A percentile compares a stretch with the other conserved stretches of the same genome.
Evolutionary conservation across 495 filamentous ascomycete species (phyloP).

Genomic region (Tirmania nivea): DNA sequence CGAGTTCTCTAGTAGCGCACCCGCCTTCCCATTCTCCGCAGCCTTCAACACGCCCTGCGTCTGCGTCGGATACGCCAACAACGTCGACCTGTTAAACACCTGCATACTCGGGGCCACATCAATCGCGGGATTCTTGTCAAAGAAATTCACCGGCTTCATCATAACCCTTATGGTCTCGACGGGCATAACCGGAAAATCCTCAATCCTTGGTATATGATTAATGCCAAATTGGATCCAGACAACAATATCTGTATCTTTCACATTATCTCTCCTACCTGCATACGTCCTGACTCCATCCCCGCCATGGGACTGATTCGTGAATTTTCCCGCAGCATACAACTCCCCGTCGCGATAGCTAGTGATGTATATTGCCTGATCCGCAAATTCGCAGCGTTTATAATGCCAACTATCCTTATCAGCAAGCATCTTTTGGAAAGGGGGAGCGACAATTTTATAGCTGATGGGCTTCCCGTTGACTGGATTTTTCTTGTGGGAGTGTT

Average conservation of each 20-base stretch:
- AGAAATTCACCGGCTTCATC: slow-evolving; percentile 56
- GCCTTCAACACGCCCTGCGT: not conserved
- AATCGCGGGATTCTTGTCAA: slow-evolving; percentile 50
- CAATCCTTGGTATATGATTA: slow-evolving; percentile 36
- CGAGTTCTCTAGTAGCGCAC: not conserved
- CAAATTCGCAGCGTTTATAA: slow-evolving; percentile 58
- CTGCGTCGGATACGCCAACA: not conserved
- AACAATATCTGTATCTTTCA: slow-evolving; percentile 32
- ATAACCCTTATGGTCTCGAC: slow-evolving; percentile 38
- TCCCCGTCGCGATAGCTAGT: slow-evolving; percentile 59
- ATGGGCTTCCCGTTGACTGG: slow-evolving; percentile 55
- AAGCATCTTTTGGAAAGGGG: slow-evolving; percentile 60
- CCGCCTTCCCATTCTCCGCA: not conserved
- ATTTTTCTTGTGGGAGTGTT: slow-evolving; percentile 44
- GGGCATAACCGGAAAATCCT: slow-evolving; percentile 50
- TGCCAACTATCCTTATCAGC: slow-evolving; percentile 46
- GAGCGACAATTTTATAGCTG: slow-evolving; percentile 55
- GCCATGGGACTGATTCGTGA: slow-evolving; percentile 62
- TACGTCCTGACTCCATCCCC: slow-evolving; percentile 36
- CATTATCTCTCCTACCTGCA: slow-evolving; percentile 30
- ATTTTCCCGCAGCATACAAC: slow-evolving; percentile 60
- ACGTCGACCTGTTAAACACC: not conserved
- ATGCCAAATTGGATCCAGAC: slow-evolving; percentile 41
- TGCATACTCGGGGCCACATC: slow-evolving; percentile 36
- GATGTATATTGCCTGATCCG: slow-evolving; percentile 61